Conservation (phyloP, 768 basidiomycete genomes). For the Psilocybe subaeruginosa region DNA sequence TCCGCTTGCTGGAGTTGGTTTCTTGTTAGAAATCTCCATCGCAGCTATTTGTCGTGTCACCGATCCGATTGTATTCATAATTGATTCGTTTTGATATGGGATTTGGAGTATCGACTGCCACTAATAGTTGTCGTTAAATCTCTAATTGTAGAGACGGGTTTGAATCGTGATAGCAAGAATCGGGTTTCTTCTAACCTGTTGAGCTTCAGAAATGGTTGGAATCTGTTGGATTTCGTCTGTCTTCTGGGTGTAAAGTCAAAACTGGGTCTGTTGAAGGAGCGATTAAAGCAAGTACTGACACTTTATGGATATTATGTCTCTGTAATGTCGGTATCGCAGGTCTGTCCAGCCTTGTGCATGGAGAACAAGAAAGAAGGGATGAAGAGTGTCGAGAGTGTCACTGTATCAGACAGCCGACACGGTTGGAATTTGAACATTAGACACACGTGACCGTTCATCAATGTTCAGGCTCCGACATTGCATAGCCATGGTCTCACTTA, state of each 20-base stretch:
- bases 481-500: neutral
- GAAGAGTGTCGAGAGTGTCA: neutral
- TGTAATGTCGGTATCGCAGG: conserved; percentile 7
- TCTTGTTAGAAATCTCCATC: conserved; percentile 66
- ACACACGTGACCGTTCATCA: conserved; percentile 9
- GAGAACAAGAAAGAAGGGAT: conserved; percentile 9
- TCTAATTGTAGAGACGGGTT: neutral
- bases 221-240: neutral
- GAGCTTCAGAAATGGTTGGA: neutral
- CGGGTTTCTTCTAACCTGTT: neutral
- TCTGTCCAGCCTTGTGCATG: conserved; percentile 8
- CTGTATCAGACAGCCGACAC: neutral
- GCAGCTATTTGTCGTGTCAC: conserved; percentile 72
- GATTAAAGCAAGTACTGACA: neutral
- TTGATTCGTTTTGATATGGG: neutral
- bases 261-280: neutral
- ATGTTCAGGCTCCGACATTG: neutral
- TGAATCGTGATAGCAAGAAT: neutral
- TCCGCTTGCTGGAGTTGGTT: conserved; percentile 32
- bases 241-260: neutral
- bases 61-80: conserved; percentile 50
- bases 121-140: neutral
- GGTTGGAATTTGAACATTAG: conserved; percentile 11
- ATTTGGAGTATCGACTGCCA: neutral
- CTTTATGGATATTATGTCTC: neutral